phyloP scores from a whole-genome alignment of 345 rosid species.

The Conringia planisiliqua region DNA sequence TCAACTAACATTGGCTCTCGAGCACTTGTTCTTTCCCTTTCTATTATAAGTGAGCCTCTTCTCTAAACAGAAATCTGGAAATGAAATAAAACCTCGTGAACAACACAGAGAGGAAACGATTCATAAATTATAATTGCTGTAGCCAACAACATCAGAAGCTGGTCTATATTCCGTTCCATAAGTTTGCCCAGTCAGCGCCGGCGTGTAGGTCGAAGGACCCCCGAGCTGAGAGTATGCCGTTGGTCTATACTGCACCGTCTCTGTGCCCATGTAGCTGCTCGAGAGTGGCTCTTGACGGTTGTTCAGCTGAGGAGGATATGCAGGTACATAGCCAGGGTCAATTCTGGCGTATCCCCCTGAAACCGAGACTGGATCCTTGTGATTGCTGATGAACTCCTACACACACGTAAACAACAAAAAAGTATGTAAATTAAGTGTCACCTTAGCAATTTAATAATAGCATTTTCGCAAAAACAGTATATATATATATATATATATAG shows the following conservation, averaged over 20 bases:
- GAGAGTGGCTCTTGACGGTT: conserved; percentile 25
- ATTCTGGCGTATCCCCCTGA: conserved; percentile 22
- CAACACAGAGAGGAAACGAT: neutral
- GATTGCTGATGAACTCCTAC: conserved; percentile 37
- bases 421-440: neutral
- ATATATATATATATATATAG: neutral
- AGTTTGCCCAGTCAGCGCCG: conserved; percentile 19
- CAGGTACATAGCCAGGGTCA: conserved; percentile 30
- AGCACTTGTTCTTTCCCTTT: conserved; percentile 2
- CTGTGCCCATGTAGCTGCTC: conserved; percentile 26
- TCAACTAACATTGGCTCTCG: conserved; percentile 23
- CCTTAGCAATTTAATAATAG: neutral
- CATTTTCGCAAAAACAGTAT: neutral
- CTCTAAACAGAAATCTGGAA: neutral
- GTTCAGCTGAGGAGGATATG: conserved; percentile 34
- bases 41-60: conserved; percentile 4
- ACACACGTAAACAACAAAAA: neutral
- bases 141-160: conserved; percentile 33
- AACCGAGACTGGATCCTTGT: conserved; percentile 33
- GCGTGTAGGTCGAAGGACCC: conserved; percentile 20
- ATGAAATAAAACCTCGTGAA: neutral
- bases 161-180: conserved; percentile 34
- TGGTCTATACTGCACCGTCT: conserved; percentile 26
- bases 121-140: conserved; percentile 26
- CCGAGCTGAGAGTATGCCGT: conserved; percentile 27